Base-by-base conservation (phyloP, 495 filamentous ascomycete species). In the Letharia lupina region DNA sequence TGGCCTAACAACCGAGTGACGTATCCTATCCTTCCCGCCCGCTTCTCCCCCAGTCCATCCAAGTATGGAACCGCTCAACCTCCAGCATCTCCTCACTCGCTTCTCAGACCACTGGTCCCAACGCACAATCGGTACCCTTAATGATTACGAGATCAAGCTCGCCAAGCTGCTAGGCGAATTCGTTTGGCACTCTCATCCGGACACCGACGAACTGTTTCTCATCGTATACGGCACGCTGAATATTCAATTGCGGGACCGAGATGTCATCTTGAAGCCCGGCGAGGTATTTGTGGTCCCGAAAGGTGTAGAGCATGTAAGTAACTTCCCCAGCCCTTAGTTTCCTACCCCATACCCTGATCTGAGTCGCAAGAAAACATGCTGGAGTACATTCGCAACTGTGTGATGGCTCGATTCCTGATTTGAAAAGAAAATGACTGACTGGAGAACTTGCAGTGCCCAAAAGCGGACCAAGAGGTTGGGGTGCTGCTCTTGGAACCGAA, bases 171-270 rank as follows among this genome's bases (percentile, higher is more conserved):
- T 73, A 2, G 77, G 76, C 56, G 67, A 68, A 10, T 77, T 79
- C 64, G 68, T 77, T 42, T 76, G 70, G 72, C 77, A 79, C 69
- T 61, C 73, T 0, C 77, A 79, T 62, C 70, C 70, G 8, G 69
- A 76, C 40, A 75, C 75, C 37, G 76, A 79, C 57, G 77, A 79
- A 61, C 61, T 77, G n/a, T 79, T 77, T 66, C 74, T 73, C 50
- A 40, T 74, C 45, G 57, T 73, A 18, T 68, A 60, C 60, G 76
- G 69, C 37, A 66, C 62, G 23, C 67, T 75, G 9, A 69, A 54
- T n/a, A 72, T 75, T 13, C 65, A 73, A 57, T 48, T 75, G 47
- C 68, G 72, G 35, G 70, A 66, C 42, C 50, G 67, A 15, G 64
- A 64, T 54, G 63, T 69, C 1, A 65, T 61, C 56, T 63, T 74